Evolutionary conservation across 2,329 filamentous ascomycete species (phyloP).

Genomic region (Sclerotiophoma versabilis): DNA sequence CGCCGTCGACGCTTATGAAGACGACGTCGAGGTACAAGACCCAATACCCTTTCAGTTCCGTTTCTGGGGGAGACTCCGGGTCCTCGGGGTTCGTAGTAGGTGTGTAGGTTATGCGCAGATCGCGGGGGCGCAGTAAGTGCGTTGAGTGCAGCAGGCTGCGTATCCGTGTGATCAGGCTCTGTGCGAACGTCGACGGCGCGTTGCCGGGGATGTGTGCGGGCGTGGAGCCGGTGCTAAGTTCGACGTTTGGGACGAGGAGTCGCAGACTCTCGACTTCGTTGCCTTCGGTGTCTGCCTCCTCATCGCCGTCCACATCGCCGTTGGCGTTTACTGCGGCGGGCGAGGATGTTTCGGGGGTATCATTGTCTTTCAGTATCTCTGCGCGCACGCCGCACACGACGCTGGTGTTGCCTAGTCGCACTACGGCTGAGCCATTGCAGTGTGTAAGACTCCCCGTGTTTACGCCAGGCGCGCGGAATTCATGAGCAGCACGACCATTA

Average conservation of each 20-base stretch:
- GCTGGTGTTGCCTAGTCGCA: conserved; percentile 87
- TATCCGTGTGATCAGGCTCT: conserved; percentile 82
- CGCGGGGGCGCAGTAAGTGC: conserved; percentile 68
- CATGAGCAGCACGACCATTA: conserved; percentile 76
- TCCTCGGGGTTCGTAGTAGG: conserved; percentile 54
- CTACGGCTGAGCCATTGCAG: conserved; percentile 86
- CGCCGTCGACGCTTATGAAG: conserved; percentile 91
- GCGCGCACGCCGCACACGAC: conserved; percentile 93
- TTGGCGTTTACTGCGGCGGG: conserved; percentile 4
- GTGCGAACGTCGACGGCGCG: conserved; percentile 79
- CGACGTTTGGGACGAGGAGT: conserved; percentile 90
- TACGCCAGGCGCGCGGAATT: conserved; percentile 75
- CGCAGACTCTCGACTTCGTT: conserved; percentile 61
- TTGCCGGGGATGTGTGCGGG: conserved; percentile 85
- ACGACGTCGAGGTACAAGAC: conserved; percentile 94
- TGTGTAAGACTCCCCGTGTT: conserved; percentile 88
- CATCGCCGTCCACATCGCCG: conserved; percentile 18
- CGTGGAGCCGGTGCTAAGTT: conserved; percentile 88
- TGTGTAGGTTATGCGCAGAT: conserved; percentile 76
- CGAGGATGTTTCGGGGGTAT: conserved; percentile 71
- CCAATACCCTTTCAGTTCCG: conserved; percentile 85
- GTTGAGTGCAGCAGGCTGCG: conserved; percentile 78
- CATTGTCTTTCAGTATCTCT: conserved; percentile 78
- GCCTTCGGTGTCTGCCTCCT: conserved; percentile 27
- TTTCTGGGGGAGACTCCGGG: conserved; percentile 56